Evolutionary conservation across 2,329 filamentous ascomycete species (phyloP).

Genomic region (Beauveria sp.): DNA sequence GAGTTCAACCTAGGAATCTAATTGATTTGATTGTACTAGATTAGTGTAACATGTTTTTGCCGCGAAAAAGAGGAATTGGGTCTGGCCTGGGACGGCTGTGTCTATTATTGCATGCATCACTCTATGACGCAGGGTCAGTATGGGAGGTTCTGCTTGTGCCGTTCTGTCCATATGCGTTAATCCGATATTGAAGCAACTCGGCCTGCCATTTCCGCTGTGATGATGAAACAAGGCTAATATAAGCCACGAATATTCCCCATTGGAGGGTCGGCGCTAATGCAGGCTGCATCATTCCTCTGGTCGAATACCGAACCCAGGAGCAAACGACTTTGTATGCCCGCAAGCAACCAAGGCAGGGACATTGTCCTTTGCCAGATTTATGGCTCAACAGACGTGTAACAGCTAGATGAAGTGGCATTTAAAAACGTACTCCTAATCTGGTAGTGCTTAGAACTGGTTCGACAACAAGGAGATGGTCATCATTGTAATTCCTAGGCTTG

Average conservation of each 20-base stretch:
- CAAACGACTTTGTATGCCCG: no score
- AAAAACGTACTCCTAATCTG: no score
- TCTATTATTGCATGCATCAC: constrained; percentile 9
- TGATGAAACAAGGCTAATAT: background rate
- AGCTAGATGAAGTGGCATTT: no score
- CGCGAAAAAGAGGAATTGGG: constrained; percentile 6
- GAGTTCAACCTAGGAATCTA: constrained; percentile 94
- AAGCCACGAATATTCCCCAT: background rate
- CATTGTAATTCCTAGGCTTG: no score
- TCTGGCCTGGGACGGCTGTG: constrained; percentile 5
- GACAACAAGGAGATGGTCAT: no score
- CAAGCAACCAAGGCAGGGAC: no score
- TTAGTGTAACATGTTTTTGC: constrained; percentile 13
- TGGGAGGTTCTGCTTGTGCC: background rate
- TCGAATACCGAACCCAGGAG: background rate
- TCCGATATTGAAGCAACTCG: constrained; percentile 1
- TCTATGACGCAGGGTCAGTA: constrained; percentile 1
- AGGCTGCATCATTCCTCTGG: background rate
- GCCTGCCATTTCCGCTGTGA: background rate
- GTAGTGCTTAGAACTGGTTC: no score
- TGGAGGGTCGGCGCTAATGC: background rate
- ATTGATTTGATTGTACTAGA: constrained; percentile 19
- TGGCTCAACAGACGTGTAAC: no score
- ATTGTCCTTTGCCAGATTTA: no score
- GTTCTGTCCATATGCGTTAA: constrained; percentile 9